Conservation (phyloP, 169 alveolate genomes). For the Cryptosporidium andersoni region DNA sequence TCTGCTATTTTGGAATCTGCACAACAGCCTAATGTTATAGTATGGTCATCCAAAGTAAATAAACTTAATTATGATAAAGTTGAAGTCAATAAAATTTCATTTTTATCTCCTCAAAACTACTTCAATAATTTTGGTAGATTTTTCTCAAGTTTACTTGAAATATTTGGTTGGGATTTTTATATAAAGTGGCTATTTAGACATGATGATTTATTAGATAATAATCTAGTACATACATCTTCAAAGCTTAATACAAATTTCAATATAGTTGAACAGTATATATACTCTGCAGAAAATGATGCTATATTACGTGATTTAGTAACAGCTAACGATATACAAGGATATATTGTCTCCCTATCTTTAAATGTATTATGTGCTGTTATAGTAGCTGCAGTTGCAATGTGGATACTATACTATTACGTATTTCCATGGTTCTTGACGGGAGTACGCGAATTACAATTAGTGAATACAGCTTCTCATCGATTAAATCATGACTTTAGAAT, state of each 20-base stretch:
- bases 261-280: conserved; percentile 21
- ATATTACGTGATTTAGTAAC: conserved; percentile 42
- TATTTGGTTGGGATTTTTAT: too few species aligned
- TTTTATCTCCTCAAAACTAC: too few species aligned
- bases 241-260: background rate
- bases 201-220: background rate
- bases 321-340: conserved; percentile 56
- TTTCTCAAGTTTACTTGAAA: too few species aligned
- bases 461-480: conserved; percentile 60
- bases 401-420: conserved; percentile 52
- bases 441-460: conserved; percentile 44
- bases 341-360: conserved; percentile 33
- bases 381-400: conserved; percentile 56
- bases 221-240: background rate
- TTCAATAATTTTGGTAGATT: too few species aligned
- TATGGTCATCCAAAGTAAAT: conserved; percentile 26
- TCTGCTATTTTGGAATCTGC: conserved; percentile 11
- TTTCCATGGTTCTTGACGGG: conserved; percentile 65
- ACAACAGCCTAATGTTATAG: conserved; percentile 51
- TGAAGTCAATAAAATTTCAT: too few species aligned
- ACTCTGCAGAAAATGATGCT: conserved; percentile 53
- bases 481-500: conserved; percentile 49
- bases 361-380: conserved; percentile 35
- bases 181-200: too few species aligned
- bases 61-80: background rate